Conservation (phyloP, 768 basidiomycete species). For the Lyophyllum shimeji region DNA sequence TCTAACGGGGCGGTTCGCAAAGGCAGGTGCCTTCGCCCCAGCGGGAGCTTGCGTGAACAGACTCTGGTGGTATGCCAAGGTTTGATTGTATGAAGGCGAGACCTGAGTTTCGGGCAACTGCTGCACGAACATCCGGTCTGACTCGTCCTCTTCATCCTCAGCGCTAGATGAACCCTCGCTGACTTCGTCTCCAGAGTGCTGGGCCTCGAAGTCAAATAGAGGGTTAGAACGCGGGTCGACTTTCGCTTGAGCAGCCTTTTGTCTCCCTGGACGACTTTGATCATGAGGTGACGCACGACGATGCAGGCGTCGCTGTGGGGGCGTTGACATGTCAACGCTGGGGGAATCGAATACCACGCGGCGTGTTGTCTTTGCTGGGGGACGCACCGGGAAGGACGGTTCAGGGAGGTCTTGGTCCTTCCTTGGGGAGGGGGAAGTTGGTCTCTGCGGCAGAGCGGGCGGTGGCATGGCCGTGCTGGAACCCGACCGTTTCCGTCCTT, state of each 20-base stretch:
- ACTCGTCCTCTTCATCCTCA: conserved; percentile 63
- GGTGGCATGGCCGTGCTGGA: conserved; percentile 25
- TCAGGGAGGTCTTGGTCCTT: conserved; percentile 17
- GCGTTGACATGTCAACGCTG: conserved; percentile 25
- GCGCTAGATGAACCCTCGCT: conserved; percentile 60
- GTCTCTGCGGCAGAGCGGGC: conserved; percentile 21
- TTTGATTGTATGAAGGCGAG: conserved; percentile 74
- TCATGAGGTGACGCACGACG: conserved; percentile 32
- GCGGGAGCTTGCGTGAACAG: conserved; percentile 67
- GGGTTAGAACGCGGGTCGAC: conserved; percentile 23
- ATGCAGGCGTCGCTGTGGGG: conserved; percentile 36
- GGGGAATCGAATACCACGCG: conserved; percentile 27
- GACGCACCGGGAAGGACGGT: conserved; percentile 29
- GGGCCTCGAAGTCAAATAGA: conserved; percentile 68
- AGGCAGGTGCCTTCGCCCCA: conserved; percentile 45
- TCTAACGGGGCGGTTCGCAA: conserved; percentile 51
- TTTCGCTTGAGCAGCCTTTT: neutral
- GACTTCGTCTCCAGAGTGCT: conserved; percentile 79
- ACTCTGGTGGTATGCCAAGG: conserved; percentile 65
- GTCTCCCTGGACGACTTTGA: conserved; percentile 13
- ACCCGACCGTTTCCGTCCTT: conserved; percentile 4
- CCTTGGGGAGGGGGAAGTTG: conserved; percentile 13
- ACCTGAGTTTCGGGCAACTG: conserved; percentile 66
- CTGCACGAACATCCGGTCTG: conserved; percentile 66
- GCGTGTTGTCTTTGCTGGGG: conserved; percentile 16